phyloP scores from a whole-genome alignment of 2,329 filamentous ascomycete genomes.

The Hypocreales sp. region DNA sequence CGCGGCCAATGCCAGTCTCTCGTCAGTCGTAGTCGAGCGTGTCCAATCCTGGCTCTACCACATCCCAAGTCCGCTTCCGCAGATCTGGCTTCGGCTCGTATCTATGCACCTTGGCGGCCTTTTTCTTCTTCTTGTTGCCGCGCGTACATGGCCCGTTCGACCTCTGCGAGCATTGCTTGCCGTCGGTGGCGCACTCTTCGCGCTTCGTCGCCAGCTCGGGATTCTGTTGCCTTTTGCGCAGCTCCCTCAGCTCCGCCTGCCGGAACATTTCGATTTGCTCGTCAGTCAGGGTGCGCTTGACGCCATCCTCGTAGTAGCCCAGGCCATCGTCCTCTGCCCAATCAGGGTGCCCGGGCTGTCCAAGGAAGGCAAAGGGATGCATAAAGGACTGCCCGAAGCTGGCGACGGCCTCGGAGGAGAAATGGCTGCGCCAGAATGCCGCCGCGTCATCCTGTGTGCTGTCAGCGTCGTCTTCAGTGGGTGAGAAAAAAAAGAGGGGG shows the following conservation, averaged over 20 bases:
- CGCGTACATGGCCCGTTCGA: neutral
- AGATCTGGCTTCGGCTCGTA: constrained; percentile 41
- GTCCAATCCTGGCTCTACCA: constrained; percentile 45
- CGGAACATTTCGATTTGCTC: constrained; percentile 84
- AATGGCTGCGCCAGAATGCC: constrained; percentile 45
- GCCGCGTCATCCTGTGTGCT: constrained; percentile 39
- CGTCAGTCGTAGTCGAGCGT: constrained; percentile 45
- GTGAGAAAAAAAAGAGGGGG: no score
- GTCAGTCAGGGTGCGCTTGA: constrained; percentile 79
- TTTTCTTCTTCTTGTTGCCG: constrained; percentile 21
- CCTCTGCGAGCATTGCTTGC: neutral
- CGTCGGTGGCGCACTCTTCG: constrained; percentile 1
- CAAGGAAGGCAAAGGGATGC: constrained; percentile 11
- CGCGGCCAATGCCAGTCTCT: no score
- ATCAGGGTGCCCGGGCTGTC: constrained; percentile 15
- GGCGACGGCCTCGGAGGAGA: constrained; percentile 29
- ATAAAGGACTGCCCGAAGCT: constrained; percentile 32
- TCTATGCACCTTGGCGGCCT: constrained; percentile 20
- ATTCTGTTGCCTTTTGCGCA: constrained; percentile 31
- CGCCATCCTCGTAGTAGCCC: constrained; percentile 75
- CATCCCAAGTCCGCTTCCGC: constrained; percentile 52
- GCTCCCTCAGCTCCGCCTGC: constrained; percentile 67
- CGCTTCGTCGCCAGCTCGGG: constrained; percentile 15
- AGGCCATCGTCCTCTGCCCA: constrained; percentile 46
- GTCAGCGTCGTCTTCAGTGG: constrained; percentile 8